Base-by-base conservation (phyloP, 1,284 basidiomycete genomes). In the Cronartium quercuum region DNA sequence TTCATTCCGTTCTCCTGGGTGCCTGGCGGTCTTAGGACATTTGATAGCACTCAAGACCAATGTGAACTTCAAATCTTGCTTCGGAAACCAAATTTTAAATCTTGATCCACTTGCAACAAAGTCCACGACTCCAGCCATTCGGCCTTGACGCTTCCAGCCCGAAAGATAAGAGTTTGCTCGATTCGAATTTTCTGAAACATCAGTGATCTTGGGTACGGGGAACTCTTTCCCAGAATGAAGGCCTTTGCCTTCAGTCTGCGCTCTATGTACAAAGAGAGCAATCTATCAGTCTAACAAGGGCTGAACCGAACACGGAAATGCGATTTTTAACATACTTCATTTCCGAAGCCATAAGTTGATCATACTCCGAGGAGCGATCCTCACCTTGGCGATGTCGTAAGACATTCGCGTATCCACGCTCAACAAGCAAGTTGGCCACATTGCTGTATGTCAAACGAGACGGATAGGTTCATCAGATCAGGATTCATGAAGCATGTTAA, bases 331-430 rank as follows among this genome's bases (percentile, higher is more conserved):
- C 89, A 83, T 79, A 93, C 91, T 84, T 85, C 90, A 92, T 84
- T 76, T 98, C 95, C 15, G 94, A 94, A 47, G 90, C 88, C 86
- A 98, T 93, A 58, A 98, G 85, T 82, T 92, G 92, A 83, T 98
- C 95, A 78, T 91, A 93, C 81, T 97, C 94, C 13, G 90, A 87
- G 24, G 94, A 95, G 66, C 94, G 88, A 79, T 95, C 91, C 82
- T 98, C 95, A 80, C 98, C 95, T 66, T 79, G 88, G 79, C 89
- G 90, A 83, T 98, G 95, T 65, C 94, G 88, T 60, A 97, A 88
- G 9, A 92, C 91, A 68, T 89, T 90, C 1, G 92, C 92, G 12
- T 96, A 84, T 64, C 95, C 95, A 80, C 92, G 92, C 81, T 96
- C 93, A 76, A 97, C 89, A 42, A 98, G 84, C 80, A 94, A 90